Conservation (phyloP, 2,329 filamentous ascomycete genomes). For the Plectosphaerella plurivora region DNA sequence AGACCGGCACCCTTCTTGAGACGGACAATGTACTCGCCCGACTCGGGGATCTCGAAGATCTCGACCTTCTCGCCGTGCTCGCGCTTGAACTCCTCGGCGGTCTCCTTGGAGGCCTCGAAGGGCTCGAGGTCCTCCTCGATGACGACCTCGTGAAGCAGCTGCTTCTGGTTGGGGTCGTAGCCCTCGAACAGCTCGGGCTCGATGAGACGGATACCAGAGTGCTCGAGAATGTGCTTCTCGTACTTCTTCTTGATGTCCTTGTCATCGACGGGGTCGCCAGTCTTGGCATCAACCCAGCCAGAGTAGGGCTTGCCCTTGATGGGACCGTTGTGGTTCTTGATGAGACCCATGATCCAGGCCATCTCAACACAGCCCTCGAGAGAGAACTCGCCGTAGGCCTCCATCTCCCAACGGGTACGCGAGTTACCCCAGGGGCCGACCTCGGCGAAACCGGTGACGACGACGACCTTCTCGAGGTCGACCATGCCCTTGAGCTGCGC, state of each 20-base stretch:
- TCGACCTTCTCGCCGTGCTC: conserved; percentile 98
- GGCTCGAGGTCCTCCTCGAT: conserved; percentile 96
- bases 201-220: conserved; percentile 94
- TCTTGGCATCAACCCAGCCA: conserved; percentile 94
- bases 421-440: conserved; percentile 98
- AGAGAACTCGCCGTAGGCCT: conserved; percentile 93
- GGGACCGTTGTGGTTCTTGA: conserved; percentile 95
- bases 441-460: conserved; percentile 94
- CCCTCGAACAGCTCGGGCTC: conserved; percentile 95
- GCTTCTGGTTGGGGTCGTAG: conserved; percentile 98
- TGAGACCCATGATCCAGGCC: conserved; percentile 99
- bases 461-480: conserved; percentile 95
- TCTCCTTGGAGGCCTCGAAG: conserved; percentile 96
- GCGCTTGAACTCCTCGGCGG: conserved; percentile 93
- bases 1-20: conserved; percentile 94
- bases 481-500: conserved; percentile 94
- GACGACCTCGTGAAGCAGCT: conserved; percentile 94
- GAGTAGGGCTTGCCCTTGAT: conserved; percentile 96
- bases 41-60: conserved; percentile 90
- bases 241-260: conserved; percentile 98
- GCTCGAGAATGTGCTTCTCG: conserved; percentile 93
- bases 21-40: conserved; percentile 89
- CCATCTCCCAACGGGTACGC: conserved; percentile 98
- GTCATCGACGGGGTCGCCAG: conserved; percentile 92
- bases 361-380: conserved; percentile 98